A percentile compares a stretch with the other conserved stretches of the same genome.
Conservation (phyloP, 306 rosid genomes). For the Fragaria iinumae region DNA sequence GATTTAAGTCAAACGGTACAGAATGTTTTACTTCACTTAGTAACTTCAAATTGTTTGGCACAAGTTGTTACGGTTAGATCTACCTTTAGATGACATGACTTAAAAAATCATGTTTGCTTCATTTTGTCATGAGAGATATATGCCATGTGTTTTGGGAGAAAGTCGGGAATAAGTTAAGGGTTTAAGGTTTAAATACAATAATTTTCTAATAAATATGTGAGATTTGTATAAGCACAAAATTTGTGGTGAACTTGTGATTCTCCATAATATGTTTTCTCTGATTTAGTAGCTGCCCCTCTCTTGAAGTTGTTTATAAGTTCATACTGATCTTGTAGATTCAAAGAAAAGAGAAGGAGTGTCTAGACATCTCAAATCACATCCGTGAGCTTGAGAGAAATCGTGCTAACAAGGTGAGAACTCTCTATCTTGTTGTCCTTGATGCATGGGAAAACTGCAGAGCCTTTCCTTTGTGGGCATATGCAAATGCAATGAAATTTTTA, state of each 20-base stretch:
- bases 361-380: constrained; percentile 27
- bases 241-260: too few relatives aligned
- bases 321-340: constrained; percentile 45
- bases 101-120: too few relatives aligned
- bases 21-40: constrained; percentile 11
- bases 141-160: too few relatives aligned
- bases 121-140: too few relatives aligned
- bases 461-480: constrained; percentile 1
- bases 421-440: constrained; percentile 14
- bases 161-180: too few relatives aligned
- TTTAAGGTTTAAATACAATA: too few relatives aligned
- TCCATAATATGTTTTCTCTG: too few relatives aligned
- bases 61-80: not conserved
- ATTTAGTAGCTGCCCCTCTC: too few relatives aligned
- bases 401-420: constrained; percentile 53
- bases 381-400: constrained; percentile 6
- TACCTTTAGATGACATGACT: too few relatives aligned
- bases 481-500: not conserved
- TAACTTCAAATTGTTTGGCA: not conserved
- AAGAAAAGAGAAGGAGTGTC: constrained; percentile 39
- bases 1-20: constrained; percentile 51
- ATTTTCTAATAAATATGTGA: too few relatives aligned
- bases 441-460: not conserved
- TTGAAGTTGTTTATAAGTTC: not conserved
- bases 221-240: too few relatives aligned